Conservation (phyloP, 2,329 filamentous ascomycete genomes). For the Plectosphaerella cucumerina region DNA sequence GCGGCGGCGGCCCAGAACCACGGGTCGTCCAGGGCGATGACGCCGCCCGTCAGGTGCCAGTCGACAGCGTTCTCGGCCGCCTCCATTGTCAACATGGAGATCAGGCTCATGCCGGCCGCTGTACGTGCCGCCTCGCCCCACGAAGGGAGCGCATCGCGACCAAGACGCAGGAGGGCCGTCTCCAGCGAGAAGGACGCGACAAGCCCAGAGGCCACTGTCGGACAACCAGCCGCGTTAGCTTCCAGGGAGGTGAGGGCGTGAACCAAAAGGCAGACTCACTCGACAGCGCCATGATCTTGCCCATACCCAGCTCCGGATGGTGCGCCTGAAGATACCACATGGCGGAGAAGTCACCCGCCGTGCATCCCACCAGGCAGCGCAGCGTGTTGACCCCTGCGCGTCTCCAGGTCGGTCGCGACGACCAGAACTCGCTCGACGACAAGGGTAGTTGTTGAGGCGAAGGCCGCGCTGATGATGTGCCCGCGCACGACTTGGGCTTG, state of each 20-base stretch:
- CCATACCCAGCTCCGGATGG: constrained; percentile 40
- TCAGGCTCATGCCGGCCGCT: constrained; percentile 53
- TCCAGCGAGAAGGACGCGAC: constrained; percentile 48
- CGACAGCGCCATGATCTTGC: constrained; percentile 45
- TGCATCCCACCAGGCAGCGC: constrained; percentile 52
- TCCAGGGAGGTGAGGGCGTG: neutral
- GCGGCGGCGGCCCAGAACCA: constrained; percentile 48
- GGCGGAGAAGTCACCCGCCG: constrained; percentile 49
- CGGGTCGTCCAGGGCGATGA: constrained; percentile 39
- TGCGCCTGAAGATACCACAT: constrained; percentile 51
- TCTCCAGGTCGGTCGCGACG: constrained; percentile 33
- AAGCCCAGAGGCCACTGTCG: constrained; percentile 45
- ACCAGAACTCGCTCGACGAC: constrained; percentile 24
- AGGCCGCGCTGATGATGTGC: neutral
- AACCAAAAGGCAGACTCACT: constrained; percentile 28
- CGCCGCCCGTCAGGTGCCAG: constrained; percentile 49
- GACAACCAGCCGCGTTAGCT: neutral
- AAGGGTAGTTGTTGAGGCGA: neutral
- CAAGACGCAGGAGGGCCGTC: constrained; percentile 43
- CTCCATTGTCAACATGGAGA: constrained; percentile 58
- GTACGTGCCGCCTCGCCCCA: constrained; percentile 44
- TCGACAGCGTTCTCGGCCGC: constrained; percentile 50
- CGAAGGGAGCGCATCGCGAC: constrained; percentile 37
- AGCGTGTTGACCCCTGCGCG: constrained; percentile 50
- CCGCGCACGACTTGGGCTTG: neutral